Percentiles rank a stretch among this genome's conserved stretches.
phyloP scores from a whole-genome alignment of 495 filamentous ascomycete genomes.

The Pyrenula aspistea region DNA sequence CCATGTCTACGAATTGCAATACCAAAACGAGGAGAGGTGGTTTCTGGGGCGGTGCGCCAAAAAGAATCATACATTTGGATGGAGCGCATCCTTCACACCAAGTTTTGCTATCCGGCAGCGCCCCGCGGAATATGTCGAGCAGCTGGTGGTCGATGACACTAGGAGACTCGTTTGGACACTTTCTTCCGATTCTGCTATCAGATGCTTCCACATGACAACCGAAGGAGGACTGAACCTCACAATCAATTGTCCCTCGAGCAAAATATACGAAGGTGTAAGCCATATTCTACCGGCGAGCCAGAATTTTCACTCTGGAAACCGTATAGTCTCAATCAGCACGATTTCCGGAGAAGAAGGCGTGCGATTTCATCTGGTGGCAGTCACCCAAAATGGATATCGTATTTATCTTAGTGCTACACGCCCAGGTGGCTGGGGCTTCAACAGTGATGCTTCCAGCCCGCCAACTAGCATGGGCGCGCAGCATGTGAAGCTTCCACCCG shows the following conservation, averaged over 20 bases:
- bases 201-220: slow-evolving; percentile 66
- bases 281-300: slow-evolving; percentile 64
- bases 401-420: slow-evolving; percentile 86
- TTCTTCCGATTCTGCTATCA: slow-evolving; percentile 71
- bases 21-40: slow-evolving; percentile 95
- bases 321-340: slow-evolving; percentile 72
- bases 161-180: slow-evolving; percentile 83
- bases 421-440: slow-evolving; percentile 51
- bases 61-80: slow-evolving; percentile 74
- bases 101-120: slow-evolving; percentile 35
- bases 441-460: slow-evolving; percentile 41
- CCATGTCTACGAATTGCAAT: slow-evolving; percentile 85
- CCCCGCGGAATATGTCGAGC: slow-evolving; percentile 47
- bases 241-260: slow-evolving; percentile 41
- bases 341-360: slow-evolving; percentile 71
- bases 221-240: slow-evolving; percentile 37
- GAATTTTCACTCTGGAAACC: slow-evolving; percentile 52
- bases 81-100: slow-evolving; percentile 59
- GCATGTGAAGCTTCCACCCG: slow-evolving; percentile 84
- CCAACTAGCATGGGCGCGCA: slow-evolving; percentile 96
- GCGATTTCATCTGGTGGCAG: slow-evolving; percentile 78
- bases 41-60: slow-evolving; percentile 72
- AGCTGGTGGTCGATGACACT: slow-evolving; percentile 80
- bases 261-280: slow-evolving; percentile 54
- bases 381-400: slow-evolving; percentile 80